Evolutionary conservation across 345 rosid species (phyloP), one percentile per base, ranked within the genome.

Genomic region (Brassica cretica): DNA sequence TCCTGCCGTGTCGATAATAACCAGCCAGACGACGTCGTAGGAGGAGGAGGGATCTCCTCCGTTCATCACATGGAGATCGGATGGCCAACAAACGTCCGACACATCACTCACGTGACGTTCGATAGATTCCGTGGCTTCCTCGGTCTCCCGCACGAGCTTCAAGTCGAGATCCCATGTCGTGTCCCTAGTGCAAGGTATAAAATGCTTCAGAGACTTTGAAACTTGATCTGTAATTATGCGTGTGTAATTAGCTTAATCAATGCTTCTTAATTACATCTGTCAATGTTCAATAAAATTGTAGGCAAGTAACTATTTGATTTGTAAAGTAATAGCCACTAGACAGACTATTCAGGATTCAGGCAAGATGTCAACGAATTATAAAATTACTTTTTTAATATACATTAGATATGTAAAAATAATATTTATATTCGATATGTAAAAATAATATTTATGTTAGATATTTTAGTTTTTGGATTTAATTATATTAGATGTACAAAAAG

Each of bases 151-250:
- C 95, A 87, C 19, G 98, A 94, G 89, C 88, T 94, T 73, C 89
- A 92, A 78, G 91, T 92, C 16, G 97, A 94, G 89, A 82, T 94
- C 81, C 97, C 98, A 4, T 78, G 93, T 79, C 94, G 93, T 39
- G 97, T 86, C 71, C 98, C 98, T 0, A 90, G 98, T 78, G 98
- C 98, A 30, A 94, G 98, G 98, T 94, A 70, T 41, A 53, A 53
- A 19, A 35, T 8, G 70, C 27, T 30, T 30, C 24, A 0, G 0
- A 0, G 0, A 30, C 14, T 60, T 46, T 53, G 56, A 70, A 69
- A 44, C 4, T 59, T 24, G 64, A 66, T 72, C 73, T 71, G 66
- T 6, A 46, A 2, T 55, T 74, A 11, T 2, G 15, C 27, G 25
- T 51, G 25, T 51, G 3, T 1, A 19, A 15, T 64, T 70, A 71